Evolutionary conservation across 1,284 basidiomycete species (phyloP).

Genomic region (Entoloma clypeatum): DNA sequence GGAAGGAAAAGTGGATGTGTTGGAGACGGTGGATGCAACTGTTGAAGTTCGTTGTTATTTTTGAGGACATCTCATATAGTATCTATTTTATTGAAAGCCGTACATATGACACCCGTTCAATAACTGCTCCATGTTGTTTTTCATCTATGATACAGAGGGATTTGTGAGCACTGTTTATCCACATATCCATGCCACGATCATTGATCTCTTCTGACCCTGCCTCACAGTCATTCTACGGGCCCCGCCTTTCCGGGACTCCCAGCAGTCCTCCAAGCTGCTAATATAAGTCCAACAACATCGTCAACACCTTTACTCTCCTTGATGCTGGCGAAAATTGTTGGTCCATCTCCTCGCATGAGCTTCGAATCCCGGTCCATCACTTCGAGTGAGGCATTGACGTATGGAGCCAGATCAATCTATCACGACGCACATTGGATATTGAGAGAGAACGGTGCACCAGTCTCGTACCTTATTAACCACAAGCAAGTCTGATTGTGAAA

Average conservation of each 20-base stretch:
- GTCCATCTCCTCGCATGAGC: slow-evolving; percentile 91
- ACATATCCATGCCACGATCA: too few species aligned
- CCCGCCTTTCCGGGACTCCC: slow-evolving; percentile 62
- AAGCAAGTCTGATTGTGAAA: slow-evolving; percentile 91
- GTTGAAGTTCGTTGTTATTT: too few species aligned
- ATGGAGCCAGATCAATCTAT: slow-evolving; percentile 87
- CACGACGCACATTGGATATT: slow-evolving; percentile 2
- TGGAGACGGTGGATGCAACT: too few species aligned
- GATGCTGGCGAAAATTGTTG: slow-evolving; percentile 90
- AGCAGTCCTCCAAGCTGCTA: slow-evolving; percentile 82
- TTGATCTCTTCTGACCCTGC: too few species aligned
- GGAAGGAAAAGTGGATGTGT: too few species aligned
- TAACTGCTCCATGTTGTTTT: too few species aligned
- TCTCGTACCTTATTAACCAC: slow-evolving; percentile 86
- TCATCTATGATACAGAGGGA: too few species aligned
- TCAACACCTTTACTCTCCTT: slow-evolving; percentile 79
- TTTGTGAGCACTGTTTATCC: too few species aligned
- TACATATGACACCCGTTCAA: too few species aligned
- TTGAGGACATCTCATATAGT: too few species aligned
- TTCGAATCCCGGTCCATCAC: slow-evolving; percentile 95
- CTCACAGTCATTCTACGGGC: slow-evolving; percentile 48
- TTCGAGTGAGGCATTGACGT: slow-evolving; percentile 90
- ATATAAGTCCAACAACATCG: slow-evolving; percentile 78
- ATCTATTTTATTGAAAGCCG: too few species aligned
- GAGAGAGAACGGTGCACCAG: not conserved